phyloP scores from a whole-genome alignment of 345 rosid genomes.

The Citrus hindsii region DNA sequence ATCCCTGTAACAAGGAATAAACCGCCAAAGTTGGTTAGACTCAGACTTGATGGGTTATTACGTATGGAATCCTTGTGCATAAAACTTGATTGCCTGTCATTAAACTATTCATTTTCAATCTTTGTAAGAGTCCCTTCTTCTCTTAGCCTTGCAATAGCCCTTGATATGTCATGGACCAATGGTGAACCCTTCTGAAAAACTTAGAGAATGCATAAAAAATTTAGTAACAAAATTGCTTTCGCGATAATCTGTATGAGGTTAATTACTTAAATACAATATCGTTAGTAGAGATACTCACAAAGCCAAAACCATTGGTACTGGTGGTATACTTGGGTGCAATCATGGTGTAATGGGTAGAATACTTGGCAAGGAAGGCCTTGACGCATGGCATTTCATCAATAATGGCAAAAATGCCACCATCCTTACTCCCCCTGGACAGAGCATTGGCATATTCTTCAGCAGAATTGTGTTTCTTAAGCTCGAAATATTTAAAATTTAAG shows the following conservation, averaged over 20 bases:
- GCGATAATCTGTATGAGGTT: too few species aligned
- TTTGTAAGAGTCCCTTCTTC: neutral
- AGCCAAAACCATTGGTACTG: neutral
- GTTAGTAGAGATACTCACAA: neutral
- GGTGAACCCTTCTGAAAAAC: neutral
- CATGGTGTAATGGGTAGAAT: neutral
- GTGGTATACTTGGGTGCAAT: neutral
- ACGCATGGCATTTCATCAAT: constrained; percentile 35
- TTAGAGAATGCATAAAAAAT: neutral
- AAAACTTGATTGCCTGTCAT: neutral
- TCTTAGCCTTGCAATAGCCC: neutral
- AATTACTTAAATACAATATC: neutral
- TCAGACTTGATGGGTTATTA: neutral
- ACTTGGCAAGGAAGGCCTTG: neutral
- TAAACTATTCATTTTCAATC: neutral
- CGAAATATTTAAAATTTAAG: neutral
- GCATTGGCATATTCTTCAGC: neutral
- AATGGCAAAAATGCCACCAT: constrained; percentile 31
- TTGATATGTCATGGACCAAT: neutral
- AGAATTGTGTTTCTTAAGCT: neutral
- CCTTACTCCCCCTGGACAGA: neutral
- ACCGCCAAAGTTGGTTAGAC: constrained; percentile 21
- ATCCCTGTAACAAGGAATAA: constrained; percentile 28
- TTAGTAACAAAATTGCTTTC: too few species aligned
- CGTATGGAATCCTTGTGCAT: neutral